phyloP scores from a whole-genome alignment of 208 protist species.

The Angomonas desouzai region DNA sequence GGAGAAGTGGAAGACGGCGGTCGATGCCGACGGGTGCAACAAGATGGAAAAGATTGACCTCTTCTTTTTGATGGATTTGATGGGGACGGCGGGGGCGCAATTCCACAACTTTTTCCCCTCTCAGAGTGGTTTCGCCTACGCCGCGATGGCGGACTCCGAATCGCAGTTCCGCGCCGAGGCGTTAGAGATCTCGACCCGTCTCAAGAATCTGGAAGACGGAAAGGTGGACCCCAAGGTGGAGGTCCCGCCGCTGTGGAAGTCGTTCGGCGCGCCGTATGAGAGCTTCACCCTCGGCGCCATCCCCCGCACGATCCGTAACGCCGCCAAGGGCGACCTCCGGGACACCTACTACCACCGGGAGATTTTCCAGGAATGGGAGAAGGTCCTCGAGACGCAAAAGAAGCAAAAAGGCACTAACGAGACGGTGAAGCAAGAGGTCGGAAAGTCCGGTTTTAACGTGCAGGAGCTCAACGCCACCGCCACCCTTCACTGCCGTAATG shows the following conservation, averaged over 20 bases:
- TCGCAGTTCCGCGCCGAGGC: conserved; percentile 4
- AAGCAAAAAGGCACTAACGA: not conserved
- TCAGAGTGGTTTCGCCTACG: conserved; percentile 46
- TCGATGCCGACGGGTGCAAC: not conserved
- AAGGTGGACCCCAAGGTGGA: not conserved
- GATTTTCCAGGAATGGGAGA: not conserved
- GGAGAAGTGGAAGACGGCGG: conserved; percentile 22
- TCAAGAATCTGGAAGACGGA: not conserved
- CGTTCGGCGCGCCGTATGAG: conserved; percentile 37
- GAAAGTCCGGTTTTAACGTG: not conserved
- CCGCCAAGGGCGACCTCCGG: not conserved
- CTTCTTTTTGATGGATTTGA: conserved; percentile 85
- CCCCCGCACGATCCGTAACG: conserved; percentile 5
- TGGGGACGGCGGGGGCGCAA: conserved; percentile 48
- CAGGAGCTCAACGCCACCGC: not conserved
- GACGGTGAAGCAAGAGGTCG: not conserved
- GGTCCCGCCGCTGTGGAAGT: conserved; percentile 38
- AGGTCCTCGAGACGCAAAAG: not conserved
- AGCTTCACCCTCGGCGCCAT: conserved; percentile 40
- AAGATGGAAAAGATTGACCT: conserved; percentile 53
- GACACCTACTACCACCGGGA: not conserved
- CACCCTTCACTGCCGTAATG: not conserved
- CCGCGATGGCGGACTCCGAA: conserved; percentile 36
- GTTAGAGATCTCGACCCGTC: not conserved
- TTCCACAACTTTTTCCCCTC: conserved; percentile 67